These are phyloP conservation scores for Chenopodium quinoa DNA, from an alignment of 148 eudicot species.

Conservation along the genomic window DNA sequence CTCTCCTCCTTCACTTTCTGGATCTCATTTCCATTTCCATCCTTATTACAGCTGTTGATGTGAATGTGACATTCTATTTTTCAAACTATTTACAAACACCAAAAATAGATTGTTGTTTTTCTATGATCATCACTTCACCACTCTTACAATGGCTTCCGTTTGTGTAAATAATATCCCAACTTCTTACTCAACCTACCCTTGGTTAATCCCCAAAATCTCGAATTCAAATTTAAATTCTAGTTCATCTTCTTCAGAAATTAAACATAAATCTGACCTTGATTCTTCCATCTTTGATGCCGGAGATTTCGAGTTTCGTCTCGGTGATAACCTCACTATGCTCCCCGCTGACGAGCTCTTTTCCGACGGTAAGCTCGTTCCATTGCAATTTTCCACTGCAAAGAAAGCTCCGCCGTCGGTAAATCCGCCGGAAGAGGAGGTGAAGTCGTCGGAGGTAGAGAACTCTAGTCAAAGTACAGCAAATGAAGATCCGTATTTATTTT, in stretches of 20 bases:
- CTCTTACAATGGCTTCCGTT: constrained; percentile 61
- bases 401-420: not conserved
- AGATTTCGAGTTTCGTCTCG: constrained; percentile 73
- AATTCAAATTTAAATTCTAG: not conserved
- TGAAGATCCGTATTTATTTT: constrained; percentile 50
- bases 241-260: not conserved
- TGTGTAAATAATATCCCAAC: constrained; percentile 50
- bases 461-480: too few species aligned
- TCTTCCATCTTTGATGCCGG: constrained; percentile 25
- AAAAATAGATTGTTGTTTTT: too few species aligned
- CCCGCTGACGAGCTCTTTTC: constrained; percentile 92
- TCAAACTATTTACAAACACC: too few species aligned
- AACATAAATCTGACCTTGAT: constrained; percentile 26
- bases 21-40: not conserved
- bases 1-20: not conserved
- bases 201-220: constrained; percentile 52
- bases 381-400: constrained; percentile 34
- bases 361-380: constrained; percentile 73
- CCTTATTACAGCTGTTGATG: too few species aligned
- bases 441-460: constrained; percentile 31
- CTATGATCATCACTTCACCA: too few species aligned
- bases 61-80: not conserved
- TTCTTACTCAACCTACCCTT: constrained; percentile 27
- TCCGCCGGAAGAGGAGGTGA: constrained; percentile 17
- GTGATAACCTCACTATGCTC: constrained; percentile 51